phyloP scores from a whole-genome alignment of 108 stramenopile species.

The Fragilariopsis cylindrus region DNA sequence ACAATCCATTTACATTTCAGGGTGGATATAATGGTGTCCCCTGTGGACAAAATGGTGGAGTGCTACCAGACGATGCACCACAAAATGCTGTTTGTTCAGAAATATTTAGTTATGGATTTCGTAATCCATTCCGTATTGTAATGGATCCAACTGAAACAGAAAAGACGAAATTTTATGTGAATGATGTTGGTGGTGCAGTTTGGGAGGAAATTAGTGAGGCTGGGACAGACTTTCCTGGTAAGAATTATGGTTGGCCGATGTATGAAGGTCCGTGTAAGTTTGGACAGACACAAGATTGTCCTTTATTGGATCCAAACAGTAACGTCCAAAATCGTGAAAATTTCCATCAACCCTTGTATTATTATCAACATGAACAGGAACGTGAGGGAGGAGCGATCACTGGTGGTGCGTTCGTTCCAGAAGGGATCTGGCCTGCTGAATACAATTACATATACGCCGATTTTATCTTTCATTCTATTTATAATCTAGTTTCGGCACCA shows the following conservation, averaged over 20 bases:
- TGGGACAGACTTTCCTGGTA: conserved; percentile 29
- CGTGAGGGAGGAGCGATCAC: conserved; percentile 31
- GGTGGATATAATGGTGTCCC: conserved; percentile 18
- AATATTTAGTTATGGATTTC: conserved; percentile 36
- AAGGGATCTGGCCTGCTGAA: conserved; percentile 31
- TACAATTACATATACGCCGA: conserved; percentile 38
- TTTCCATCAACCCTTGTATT: conserved; percentile 26
- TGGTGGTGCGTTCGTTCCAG: conserved; percentile 35
- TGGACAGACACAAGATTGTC: conserved; percentile 13
- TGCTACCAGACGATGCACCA: background rate
- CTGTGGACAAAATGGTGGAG: conserved; percentile 14
- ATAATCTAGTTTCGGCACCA: conserved; percentile 8
- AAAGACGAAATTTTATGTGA: conserved; percentile 22
- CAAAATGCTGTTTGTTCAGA: conserved; percentile 22
- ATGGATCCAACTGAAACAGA: conserved; percentile 33
- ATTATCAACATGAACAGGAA: conserved; percentile 25
- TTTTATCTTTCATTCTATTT: conserved; percentile 32
- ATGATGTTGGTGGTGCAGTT: conserved; percentile 34
- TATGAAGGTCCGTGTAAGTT: conserved; percentile 39
- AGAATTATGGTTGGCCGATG: conserved; percentile 35
- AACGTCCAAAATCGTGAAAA: background rate
- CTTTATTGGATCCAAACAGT: background rate
- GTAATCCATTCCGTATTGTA: conserved; percentile 41
- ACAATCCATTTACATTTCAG: conserved; percentile 38
- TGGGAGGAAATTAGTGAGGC: conserved; percentile 40